Percentiles rank a stretch among this genome's conserved stretches.
phyloP scores from a whole-genome alignment of 495 filamentous ascomycete genomes.

The Aspergillus biplanus region DNA sequence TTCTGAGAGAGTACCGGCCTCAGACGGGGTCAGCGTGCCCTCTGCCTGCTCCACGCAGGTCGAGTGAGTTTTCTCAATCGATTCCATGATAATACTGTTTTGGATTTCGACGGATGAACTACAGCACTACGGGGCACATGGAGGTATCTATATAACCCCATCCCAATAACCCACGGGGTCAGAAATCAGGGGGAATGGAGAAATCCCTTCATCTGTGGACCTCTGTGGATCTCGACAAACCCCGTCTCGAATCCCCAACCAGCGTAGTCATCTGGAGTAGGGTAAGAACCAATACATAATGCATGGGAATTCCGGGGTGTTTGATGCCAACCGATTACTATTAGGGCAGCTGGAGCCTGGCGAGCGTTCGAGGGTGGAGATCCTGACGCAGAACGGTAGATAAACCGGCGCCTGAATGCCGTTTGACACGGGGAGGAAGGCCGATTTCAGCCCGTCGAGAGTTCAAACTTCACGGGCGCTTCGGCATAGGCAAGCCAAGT shows the following conservation, averaged over 20 bases:
- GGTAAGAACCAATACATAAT: too few relatives aligned
- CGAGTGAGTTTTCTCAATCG: conserved; percentile 18
- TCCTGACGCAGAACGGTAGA: neutral
- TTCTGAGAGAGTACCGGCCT: conserved; percentile 29
- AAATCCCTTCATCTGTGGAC: too few relatives aligned
- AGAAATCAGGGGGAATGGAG: too few relatives aligned
- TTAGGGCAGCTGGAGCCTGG: neutral
- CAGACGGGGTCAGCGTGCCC: conserved; percentile 14
- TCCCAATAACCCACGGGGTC: too few relatives aligned
- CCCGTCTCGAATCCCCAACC: too few relatives aligned
- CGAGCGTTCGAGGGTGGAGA: neutral
- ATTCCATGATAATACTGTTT: neutral
- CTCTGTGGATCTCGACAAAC: too few relatives aligned
- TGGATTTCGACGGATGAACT: neutral
- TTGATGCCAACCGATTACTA: neutral
- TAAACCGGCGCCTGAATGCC: neutral
- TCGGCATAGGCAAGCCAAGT: too few relatives aligned
- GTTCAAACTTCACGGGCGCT: neutral
- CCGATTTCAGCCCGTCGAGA: neutral
- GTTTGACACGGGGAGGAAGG: neutral
- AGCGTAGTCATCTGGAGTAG: too few relatives aligned
- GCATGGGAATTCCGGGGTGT: neutral
- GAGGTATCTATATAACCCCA: neutral
- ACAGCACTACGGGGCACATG: neutral
- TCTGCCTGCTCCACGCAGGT: conserved; percentile 37